Evolutionary conservation across 1,284 basidiomycete species (phyloP), one percentile per base, ranked within the genome.

Genomic region (Malassezia arunalokei): DNA sequence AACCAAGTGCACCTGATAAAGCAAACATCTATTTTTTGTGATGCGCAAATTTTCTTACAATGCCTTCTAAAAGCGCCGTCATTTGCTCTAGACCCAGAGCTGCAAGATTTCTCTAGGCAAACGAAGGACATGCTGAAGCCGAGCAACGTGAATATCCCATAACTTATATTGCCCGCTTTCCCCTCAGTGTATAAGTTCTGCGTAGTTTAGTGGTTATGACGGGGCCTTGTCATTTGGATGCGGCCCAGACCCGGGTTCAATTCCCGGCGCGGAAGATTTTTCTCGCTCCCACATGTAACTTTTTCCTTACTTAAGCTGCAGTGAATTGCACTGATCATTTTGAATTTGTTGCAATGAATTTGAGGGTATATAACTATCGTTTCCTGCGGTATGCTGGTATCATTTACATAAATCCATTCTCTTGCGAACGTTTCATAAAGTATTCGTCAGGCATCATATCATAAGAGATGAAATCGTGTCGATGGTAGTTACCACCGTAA

Each of bases 371-470:
- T 29, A 42, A 42, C 46, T 31, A 40, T 40, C 20, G 28, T 29
- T 40, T 32, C 9, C 5, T 30, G 35, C n/a, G 17, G 5, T 14
- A 28, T 38, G 24, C 14, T 24, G 27, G 20, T 11, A 29, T 9
- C 7, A 28, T 5, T 33, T 46, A 83, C 63, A 89, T 76, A 77
- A 90, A 90, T 41, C 87, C 87, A 62, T 84, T 87, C 74, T 90
- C 87, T 73, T 87, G 86, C 47, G 90, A 76, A 59, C 89, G 75
- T 47, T 87, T 54, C 5, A 87, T 86, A 81, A 92, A 89, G 78
- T 87, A 88, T 54, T 68, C 60, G 56, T 73, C 88, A 65, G 94
- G 89, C 48, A 41, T 43, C 8, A 9, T 17, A n/a, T 8, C 8
- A 17, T n/a, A 6, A 29, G n/a, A 14, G 15, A 17, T 32, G 15